These are phyloP conservation scores for Suillus variegatus DNA, from an alignment of 768 basidiomycete species.

Conservation along the genomic window DNA sequence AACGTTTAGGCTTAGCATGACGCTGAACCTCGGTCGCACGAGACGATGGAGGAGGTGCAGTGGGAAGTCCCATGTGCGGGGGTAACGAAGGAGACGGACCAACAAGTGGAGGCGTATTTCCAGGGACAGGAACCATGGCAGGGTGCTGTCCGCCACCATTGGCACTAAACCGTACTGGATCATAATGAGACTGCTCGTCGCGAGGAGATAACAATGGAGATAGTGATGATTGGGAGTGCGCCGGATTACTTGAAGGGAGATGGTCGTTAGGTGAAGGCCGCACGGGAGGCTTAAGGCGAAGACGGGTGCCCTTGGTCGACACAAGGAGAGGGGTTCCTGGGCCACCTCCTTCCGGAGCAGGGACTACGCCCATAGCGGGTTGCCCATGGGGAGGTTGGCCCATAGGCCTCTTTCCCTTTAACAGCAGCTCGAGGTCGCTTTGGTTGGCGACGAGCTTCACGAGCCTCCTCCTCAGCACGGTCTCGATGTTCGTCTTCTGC, in stretches of 20 bases:
- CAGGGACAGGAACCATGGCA: slow-evolving; percentile 17
- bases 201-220: slow-evolving; percentile 37
- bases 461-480: slow-evolving; percentile 47
- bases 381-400: slow-evolving; percentile 19
- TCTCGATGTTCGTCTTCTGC: slow-evolving; percentile 44
- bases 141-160: slow-evolving; percentile 23
- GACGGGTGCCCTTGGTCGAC: slow-evolving; percentile 47
- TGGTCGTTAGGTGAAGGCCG: slow-evolving; percentile 25
- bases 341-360: slow-evolving; percentile 17
- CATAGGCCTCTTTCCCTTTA: slow-evolving; percentile 42
- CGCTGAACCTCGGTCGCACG: slow-evolving; percentile 34
- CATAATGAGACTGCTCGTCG: slow-evolving; percentile 31
- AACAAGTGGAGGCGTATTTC: slow-evolving; percentile 22
- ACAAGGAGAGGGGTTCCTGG: slow-evolving; percentile 37
- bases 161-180: slow-evolving; percentile 22
- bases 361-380: slow-evolving; percentile 29
- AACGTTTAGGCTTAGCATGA: slow-evolving; percentile 69
- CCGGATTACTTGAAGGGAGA: slow-evolving; percentile 18
- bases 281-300: slow-evolving; percentile 50
- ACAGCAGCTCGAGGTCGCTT: slow-evolving; percentile 34
- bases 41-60: slow-evolving; percentile 20
- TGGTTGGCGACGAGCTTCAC: slow-evolving; percentile 38
- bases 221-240: slow-evolving; percentile 29
- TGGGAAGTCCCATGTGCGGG: slow-evolving; percentile 12
- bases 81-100: slow-evolving; percentile 23